A percentile compares a stretch with the other conserved stretches of the same genome.
Conservation (phyloP, 768 basidiomycete genomes). For the Boletus subcaerulescens region DNA sequence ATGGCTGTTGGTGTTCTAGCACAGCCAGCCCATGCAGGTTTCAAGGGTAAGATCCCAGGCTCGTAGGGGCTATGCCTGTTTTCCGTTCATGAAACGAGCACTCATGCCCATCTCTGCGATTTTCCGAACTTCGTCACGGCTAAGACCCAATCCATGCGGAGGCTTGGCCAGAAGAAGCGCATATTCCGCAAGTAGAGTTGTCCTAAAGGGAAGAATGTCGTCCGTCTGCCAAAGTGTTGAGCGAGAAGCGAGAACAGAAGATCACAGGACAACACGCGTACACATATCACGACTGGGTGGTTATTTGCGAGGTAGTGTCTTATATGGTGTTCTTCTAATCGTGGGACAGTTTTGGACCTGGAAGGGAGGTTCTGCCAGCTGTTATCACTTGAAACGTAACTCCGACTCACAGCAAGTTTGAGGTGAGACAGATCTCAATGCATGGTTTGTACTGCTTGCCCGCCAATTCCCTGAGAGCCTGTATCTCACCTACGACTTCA, state of each 20-base stretch:
- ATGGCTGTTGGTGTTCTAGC: neutral
- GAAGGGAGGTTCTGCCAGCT: neutral
- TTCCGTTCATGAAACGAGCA: conserved; percentile 19
- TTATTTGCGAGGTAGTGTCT: conserved; percentile 55
- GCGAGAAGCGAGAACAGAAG: neutral
- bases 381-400: neutral
- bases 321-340: conserved; percentile 71
- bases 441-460: conserved; percentile 44
- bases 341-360: conserved; percentile 67
- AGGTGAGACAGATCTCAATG: conserved; percentile 80
- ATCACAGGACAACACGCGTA: conserved; percentile 29
- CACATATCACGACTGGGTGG: conserved; percentile 77
- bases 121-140: conserved; percentile 49
- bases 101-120: conserved; percentile 64
- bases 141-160: conserved; percentile 71
- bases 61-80: neutral
- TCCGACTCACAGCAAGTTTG: conserved; percentile 65
- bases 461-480: conserved; percentile 11
- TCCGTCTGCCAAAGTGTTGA: conserved; percentile 57
- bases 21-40: neutral
- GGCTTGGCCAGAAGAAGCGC: conserved; percentile 69
- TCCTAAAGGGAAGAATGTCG: conserved; percentile 76
- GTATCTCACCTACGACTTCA: conserved; percentile 24
- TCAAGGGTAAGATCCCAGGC: neutral
- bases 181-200: conserved; percentile 72